Evolutionary conservation across 768 basidiomycete species (phyloP), one percentile per base, ranked within the genome.

Genomic region (Agaricus subrufescens): DNA sequence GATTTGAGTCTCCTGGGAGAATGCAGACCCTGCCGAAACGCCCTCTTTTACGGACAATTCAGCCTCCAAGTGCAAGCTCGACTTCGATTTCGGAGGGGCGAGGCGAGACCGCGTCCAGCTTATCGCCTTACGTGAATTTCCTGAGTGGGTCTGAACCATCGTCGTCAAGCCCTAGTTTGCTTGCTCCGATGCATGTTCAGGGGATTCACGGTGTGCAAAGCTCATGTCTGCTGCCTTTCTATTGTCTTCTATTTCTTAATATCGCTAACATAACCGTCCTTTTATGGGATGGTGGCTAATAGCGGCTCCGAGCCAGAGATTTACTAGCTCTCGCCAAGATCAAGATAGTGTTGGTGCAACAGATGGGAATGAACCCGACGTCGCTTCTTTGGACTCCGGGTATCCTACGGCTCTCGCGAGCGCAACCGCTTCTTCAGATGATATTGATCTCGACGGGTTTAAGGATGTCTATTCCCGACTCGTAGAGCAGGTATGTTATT

Each of bases 51-150:
- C 55, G 42, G 4, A 25, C 31, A 5, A 27, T 50, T 37, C 55
- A 47, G 19, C 26, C 53, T 27, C 52, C 30, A 25, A 30, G 34
- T 34, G 34, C 34, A 34, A 34, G 11, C 11, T 34, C 5, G 40
- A 42, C 2, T 3, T 15, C 40, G 40, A 42, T 1, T 14, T 15
- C 40, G 40, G n/a, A 42, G 12, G 11, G n/a, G n/a, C 31, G 15
- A 6, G 44, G 50, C 26, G 45, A 42, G 12, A 25, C 34, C 34
- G 34, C 23, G 12, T 44, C 49, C 15, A n/a, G 31, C 11, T 29
- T 56, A 19, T 44, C 48, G 8, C 55, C 55, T 15, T 56, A 46
- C 46, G 26, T 50, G 14, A 56, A 50, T 27, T 30, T 56, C 10
- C 26, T 50, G 19, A 49, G 25, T 19, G 30, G 34, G 7, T 29